phyloP scores from a whole-genome alignment of 2,329 filamentous ascomycete genomes.

The Monosporascus sp. region DNA sequence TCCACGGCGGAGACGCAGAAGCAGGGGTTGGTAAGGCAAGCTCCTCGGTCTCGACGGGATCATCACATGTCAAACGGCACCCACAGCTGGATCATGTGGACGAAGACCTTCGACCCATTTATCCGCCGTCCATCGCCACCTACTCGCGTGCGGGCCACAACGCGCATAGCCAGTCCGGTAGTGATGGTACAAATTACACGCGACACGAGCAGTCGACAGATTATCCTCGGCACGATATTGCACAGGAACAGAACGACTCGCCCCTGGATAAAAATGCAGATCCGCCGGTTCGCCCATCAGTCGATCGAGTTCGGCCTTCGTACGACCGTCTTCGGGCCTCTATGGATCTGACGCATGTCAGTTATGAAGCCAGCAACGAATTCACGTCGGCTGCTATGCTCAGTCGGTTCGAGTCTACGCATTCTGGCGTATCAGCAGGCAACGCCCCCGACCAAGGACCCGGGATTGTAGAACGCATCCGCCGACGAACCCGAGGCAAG shows the following conservation, averaged over 20 bases:
- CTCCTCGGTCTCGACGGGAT: constrained; percentile 31
- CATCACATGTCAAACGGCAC: constrained; percentile 52
- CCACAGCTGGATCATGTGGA: constrained; percentile 61
- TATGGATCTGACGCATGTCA: constrained; percentile 78
- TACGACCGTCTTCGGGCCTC: constrained; percentile 82
- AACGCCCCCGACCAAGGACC: constrained; percentile 8
- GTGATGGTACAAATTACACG: constrained; percentile 90
- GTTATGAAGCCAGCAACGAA: constrained; percentile 82
- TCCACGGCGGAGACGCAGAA: constrained; percentile 36
- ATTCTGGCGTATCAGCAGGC: constrained; percentile 32
- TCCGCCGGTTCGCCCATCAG: constrained; percentile 43
- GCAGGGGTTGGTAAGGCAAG: constrained; percentile 34
- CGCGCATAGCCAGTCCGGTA: constrained; percentile 81
- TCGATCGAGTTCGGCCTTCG: constrained; percentile 71
- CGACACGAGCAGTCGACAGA: constrained; percentile 59
- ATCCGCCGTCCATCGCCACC: constrained; percentile 83
- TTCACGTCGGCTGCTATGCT: constrained; percentile 88
- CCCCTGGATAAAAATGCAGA: constrained; percentile 17
- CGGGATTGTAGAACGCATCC: constrained; percentile 26
- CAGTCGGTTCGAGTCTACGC: constrained; percentile 73
- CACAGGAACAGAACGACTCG: constrained; percentile 16
- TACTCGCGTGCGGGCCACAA: constrained; percentile 63
- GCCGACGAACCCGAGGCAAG: constrained; percentile 28
- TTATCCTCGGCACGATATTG: constrained; percentile 17
- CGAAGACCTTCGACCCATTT: constrained; percentile 88